Base-by-base conservation (phyloP, 495 filamentous ascomycete species). In the Friedmanniomyces endolithicus region DNA sequence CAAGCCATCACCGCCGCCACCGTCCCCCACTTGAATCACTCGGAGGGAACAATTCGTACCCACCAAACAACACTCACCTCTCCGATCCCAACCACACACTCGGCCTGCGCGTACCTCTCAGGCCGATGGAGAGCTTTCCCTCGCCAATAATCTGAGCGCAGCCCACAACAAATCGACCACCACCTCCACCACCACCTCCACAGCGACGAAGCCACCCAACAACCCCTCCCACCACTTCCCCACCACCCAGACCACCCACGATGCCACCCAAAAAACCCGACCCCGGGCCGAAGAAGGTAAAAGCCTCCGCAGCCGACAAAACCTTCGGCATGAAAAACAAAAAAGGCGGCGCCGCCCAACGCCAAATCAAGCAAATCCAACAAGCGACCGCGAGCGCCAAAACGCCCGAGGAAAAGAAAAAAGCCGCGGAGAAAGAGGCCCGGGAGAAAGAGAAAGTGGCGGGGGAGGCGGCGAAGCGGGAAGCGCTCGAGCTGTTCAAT, bases 261-360 rank as follows among this genome's bases (percentile, higher is more conserved):
- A 98, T 97, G 92, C 82, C 94, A 68, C 92, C 92, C 57, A 98
- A 98, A 70, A 90, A 90, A 64, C 71, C 74, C 51, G 73, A 14
- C 52, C 84, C 87, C 72, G 79, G 90, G 80, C 75, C 82, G 61
- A 76, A 81, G 37, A 70, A 78, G 48, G 65, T 74, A 43, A 88
- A 88, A 69, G 56, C 74, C 14, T 84, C 88, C 56, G 88, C 90
- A 52, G 55, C 53, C 9, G 92, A 98, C 76, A 94, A 92, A 77
- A 95, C 92, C 51, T 98, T 98, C 77, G 92, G 92, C 61, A 94
- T 98, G 90, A 98, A 98, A 76, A 98, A 98, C 67, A 97, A 99
- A 82, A 96, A 95, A 80, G 92, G 92, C 59, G 82, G 79, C 48
- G 82, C 78, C 45, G 89, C 87, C 55, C 87, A 95, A 74, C 92